A percentile compares a stretch with the other conserved stretches of the same genome.
These are phyloP conservation scores for Neofusicoccum sp. DNA, from an alignment of 2,329 filamentous ascomycete species.

Conservation along the genomic window DNA sequence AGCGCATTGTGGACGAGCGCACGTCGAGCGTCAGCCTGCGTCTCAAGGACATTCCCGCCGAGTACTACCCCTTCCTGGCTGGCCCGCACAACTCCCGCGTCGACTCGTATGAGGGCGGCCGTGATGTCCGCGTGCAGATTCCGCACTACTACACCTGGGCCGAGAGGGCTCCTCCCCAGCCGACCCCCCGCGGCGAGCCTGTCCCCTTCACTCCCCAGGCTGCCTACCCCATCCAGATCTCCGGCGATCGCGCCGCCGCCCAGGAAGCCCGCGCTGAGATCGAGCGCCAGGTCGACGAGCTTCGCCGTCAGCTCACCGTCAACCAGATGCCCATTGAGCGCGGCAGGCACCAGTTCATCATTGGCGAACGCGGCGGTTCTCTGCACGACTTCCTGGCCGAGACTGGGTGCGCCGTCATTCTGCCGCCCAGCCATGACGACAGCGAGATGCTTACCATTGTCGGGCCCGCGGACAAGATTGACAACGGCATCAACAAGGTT, in stretches of 20 bases:
- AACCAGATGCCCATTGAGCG: constrained; percentile 80
- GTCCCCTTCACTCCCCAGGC: constrained; percentile 69
- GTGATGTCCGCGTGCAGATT: constrained; percentile 77
- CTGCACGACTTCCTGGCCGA: constrained; percentile 84
- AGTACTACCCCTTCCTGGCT: constrained; percentile 94
- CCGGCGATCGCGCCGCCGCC: constrained; percentile 80
- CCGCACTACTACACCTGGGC: constrained; percentile 77
- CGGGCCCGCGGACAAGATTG: constrained; percentile 71
- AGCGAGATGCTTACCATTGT: constrained; percentile 83
- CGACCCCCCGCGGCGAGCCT: constrained; percentile 60
- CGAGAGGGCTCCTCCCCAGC: constrained; percentile 63
- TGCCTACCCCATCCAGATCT: constrained; percentile 78
- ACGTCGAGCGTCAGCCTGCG: constrained; percentile 78
- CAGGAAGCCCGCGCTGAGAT: constrained; percentile 77
- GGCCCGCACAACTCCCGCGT: constrained; percentile 70
- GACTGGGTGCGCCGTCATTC: constrained; percentile 84
- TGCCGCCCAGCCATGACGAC: constrained; percentile 73
- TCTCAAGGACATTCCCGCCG: constrained; percentile 78
- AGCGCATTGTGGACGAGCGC: constrained; percentile 83
- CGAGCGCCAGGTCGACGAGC: constrained; percentile 72
- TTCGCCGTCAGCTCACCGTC: constrained; percentile 72
- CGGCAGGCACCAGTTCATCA: constrained; percentile 90
- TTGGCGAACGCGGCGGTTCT: constrained; percentile 76
- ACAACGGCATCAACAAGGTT: constrained; percentile 74
- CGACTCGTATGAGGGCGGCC: constrained; percentile 66